Conservation (phyloP, 2,329 filamentous ascomycete genomes). For the Aspergillus sp. region DNA sequence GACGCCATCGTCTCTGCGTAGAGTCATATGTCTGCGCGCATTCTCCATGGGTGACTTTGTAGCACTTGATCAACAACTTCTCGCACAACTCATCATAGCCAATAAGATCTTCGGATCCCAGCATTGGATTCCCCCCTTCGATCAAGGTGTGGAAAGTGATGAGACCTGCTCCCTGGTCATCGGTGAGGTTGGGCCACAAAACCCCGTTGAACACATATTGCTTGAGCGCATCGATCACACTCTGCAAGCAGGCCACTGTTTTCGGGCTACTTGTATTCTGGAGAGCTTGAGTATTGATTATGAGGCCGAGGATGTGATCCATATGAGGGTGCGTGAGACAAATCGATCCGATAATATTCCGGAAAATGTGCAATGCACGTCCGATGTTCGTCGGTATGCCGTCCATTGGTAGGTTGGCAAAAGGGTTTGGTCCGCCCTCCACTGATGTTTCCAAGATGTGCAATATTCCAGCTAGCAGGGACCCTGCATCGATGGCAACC, state of each 20-base stretch:
- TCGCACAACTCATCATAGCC: conserved; percentile 89
- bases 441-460: conserved; percentile 62
- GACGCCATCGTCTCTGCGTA: no score
- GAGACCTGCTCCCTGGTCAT: conserved; percentile 89
- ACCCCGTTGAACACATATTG: conserved; percentile 95
- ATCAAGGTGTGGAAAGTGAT: conserved; percentile 86
- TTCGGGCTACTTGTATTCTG: conserved; percentile 76
- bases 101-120: conserved; percentile 74
- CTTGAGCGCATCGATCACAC: conserved; percentile 90
- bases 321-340: conserved; percentile 97
- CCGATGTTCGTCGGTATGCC: no score
- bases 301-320: conserved; percentile 87
- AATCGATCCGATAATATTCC: conserved; percentile 78
- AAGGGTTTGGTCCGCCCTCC: conserved; percentile 61
- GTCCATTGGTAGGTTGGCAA: conserved; percentile 73
- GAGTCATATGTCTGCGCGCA: conserved; percentile 57
- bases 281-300: conserved; percentile 87
- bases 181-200: conserved; percentile 97
- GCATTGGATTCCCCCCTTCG: conserved; percentile 80
- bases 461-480: conserved; percentile 82
- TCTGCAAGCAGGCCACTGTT: conserved; percentile 78
- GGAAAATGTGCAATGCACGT: conserved; percentile 69
- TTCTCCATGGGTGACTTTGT: conserved; percentile 84
- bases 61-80: conserved; percentile 82
- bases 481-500: conserved; percentile 90